These are phyloP conservation scores for Tardiomyces depauwii DNA, from an alignment of 1,139 yeast genomes.

Conservation along the genomic window DNA sequence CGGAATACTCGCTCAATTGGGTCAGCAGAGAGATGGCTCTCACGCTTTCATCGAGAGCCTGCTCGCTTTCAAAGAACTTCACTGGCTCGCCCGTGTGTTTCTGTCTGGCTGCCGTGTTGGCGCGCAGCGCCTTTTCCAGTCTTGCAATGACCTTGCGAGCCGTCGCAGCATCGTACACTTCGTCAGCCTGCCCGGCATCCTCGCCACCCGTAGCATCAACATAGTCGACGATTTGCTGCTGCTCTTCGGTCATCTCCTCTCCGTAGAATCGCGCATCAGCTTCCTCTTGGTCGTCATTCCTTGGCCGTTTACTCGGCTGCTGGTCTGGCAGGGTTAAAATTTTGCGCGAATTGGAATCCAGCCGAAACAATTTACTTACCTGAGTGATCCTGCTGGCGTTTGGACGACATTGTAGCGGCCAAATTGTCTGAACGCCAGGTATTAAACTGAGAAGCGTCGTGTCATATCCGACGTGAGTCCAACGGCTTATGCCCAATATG, in stretches of 20 bases:
- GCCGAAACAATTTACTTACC: too few relatives aligned
- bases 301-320: not conserved
- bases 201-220: slow-evolving; percentile 16
- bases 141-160: slow-evolving; percentile 14
- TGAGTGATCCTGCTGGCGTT: too few relatives aligned
- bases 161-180: slow-evolving; percentile 14
- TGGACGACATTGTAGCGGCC: too few relatives aligned
- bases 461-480: too few relatives aligned
- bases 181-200: slow-evolving; percentile 6
- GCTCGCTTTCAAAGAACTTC: slow-evolving; percentile 21
- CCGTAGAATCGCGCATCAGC: slow-evolving; percentile 20
- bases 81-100: slow-evolving; percentile 24
- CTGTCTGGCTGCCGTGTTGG: slow-evolving; percentile 22
- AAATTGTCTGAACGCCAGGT: too few relatives aligned
- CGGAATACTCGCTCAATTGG: slow-evolving; percentile 19
- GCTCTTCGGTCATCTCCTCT: slow-evolving; percentile 17
- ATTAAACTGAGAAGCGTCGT: too few relatives aligned
- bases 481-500: too few relatives aligned
- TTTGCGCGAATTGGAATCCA: too few relatives aligned
- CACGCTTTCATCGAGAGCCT: slow-evolving; percentile 8
- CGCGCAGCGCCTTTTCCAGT: slow-evolving; percentile 18
- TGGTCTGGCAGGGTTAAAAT: too few relatives aligned
- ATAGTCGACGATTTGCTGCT: slow-evolving; percentile 15
- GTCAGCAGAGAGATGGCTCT: not conserved
- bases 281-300: slow-evolving; percentile 3